Conservation (phyloP, 208 protist genomes). For the Trypanosoma cruzi region DNA sequence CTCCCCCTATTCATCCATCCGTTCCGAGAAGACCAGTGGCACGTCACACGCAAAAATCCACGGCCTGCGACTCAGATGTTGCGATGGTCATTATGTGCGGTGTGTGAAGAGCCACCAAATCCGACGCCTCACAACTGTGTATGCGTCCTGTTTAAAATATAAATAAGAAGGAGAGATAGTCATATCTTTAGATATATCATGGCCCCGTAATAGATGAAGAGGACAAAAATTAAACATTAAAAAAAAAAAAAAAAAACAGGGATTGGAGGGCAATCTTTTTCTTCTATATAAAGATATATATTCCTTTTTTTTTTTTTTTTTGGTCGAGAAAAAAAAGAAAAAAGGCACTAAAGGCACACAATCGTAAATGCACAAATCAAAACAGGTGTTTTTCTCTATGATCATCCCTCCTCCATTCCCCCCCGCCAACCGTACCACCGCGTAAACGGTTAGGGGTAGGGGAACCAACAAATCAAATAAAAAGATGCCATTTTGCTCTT, state of each 20-base stretch:
- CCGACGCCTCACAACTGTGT: constrained; percentile 2
- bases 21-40: not conserved
- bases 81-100: not conserved
- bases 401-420: not conserved
- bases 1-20: not conserved
- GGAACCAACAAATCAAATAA: constrained; percentile 22
- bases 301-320: not conserved
- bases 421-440: not conserved
- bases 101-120: not conserved
- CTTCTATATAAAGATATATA: no score
- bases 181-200: constrained; percentile 13
- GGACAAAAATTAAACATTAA: constrained; percentile 7
- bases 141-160: not conserved
- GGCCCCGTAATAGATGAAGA: constrained; percentile 2
- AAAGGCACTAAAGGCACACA: not conserved
- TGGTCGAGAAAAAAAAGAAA: not conserved
- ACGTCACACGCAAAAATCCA: not conserved
- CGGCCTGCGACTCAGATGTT: not conserved
- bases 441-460: not conserved
- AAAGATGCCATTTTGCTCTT: constrained; percentile 9
- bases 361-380: not conserved
- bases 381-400: not conserved
- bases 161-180: not conserved
- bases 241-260: constrained; percentile 18
- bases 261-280: no score